Evolutionary conservation across 2,329 filamentous ascomycete genomes (phyloP).

Genomic region (Aspergillus sp.): DNA sequence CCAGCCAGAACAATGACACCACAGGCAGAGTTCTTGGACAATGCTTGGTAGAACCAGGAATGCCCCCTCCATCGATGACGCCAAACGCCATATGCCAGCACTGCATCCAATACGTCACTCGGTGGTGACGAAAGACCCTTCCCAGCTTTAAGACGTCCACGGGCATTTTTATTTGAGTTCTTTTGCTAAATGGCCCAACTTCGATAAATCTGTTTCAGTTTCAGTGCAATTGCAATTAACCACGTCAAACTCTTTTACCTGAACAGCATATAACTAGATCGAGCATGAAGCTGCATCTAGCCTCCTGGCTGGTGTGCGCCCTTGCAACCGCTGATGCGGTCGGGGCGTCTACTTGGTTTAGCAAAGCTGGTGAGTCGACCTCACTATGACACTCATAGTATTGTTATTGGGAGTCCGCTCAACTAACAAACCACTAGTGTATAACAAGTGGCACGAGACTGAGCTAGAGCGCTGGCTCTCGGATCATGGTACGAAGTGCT

Average conservation of each 20-base stretch:
- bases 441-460: slow-evolving; percentile 98
- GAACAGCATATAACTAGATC: neutral
- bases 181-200: neutral
- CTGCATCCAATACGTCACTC: slow-evolving; percentile 31
- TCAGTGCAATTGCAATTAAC: neutral
- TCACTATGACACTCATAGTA: neutral
- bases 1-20: slow-evolving; percentile 5
- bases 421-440: slow-evolving; percentile 57
- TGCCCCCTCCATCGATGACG: slow-evolving; percentile 19
- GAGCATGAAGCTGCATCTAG: slow-evolving; percentile 72
- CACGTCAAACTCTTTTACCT: neutral
- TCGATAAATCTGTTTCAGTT: neutral
- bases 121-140: slow-evolving; percentile 26
- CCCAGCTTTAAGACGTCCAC: neutral
- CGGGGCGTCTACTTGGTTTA: slow-evolving; percentile 79
- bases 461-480: slow-evolving; percentile 96
- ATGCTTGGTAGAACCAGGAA: slow-evolving; percentile 6
- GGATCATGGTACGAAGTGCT: slow-evolving; percentile 61
- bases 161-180: neutral
- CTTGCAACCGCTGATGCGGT: slow-evolving; percentile 67
- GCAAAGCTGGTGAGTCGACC: slow-evolving; percentile 70
- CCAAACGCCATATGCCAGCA: slow-evolving; percentile 13
- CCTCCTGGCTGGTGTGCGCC: slow-evolving; percentile 67
- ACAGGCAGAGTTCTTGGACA: neutral
- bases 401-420: neutral